Evolutionary conservation across 2,329 filamentous ascomycete genomes (phyloP).

Genomic region (Thermoascus crustaceus): DNA sequence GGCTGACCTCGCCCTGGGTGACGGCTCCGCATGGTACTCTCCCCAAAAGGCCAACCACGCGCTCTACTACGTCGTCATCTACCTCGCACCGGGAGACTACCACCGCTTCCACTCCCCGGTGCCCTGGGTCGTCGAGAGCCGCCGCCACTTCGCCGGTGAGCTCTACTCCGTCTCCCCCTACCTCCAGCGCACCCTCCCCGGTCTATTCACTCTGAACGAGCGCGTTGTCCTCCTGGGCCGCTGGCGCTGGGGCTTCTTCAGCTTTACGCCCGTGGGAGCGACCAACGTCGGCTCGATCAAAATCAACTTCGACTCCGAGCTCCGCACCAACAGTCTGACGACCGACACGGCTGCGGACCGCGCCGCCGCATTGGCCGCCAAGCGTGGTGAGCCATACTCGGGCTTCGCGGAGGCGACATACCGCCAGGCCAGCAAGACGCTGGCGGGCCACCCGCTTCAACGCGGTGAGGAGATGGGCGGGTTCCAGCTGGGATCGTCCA

Average conservation of each 20-base stretch:
- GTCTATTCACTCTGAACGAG: slow-evolving; percentile 94
- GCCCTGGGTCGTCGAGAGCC: slow-evolving; percentile 87
- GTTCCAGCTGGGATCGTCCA: slow-evolving; percentile 88
- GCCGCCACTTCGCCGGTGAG: slow-evolving; percentile 96
- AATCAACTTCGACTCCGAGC: slow-evolving; percentile 91
- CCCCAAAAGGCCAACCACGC: slow-evolving; percentile 55
- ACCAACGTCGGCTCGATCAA: slow-evolving; percentile 97
- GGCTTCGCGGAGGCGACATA: slow-evolving; percentile 93
- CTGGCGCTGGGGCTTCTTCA: slow-evolving; percentile 97
- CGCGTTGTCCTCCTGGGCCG: slow-evolving; percentile 85
- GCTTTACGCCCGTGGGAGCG: slow-evolving; percentile 87
- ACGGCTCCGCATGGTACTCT: slow-evolving; percentile 57
- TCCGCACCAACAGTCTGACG: slow-evolving; percentile 82
- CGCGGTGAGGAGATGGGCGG: slow-evolving; percentile 97
- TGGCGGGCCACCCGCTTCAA: slow-evolving; percentile 74
- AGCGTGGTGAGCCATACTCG: slow-evolving; percentile 71
- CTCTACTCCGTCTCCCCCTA: slow-evolving; percentile 93
- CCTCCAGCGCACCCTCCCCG: slow-evolving; percentile 82
- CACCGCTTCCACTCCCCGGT: slow-evolving; percentile 95
- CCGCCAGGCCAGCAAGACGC: slow-evolving; percentile 62
- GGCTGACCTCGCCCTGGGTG: slow-evolving; percentile 70
- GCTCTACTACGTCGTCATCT: slow-evolving; percentile 90
- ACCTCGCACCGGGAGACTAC: slow-evolving; percentile 94
- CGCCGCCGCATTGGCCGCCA: slow-evolving; percentile 70
- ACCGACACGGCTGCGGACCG: slow-evolving; percentile 88